phyloP scores from a whole-genome alignment of 2,329 filamentous ascomycete genomes.

The Alternaria metachromatica region DNA sequence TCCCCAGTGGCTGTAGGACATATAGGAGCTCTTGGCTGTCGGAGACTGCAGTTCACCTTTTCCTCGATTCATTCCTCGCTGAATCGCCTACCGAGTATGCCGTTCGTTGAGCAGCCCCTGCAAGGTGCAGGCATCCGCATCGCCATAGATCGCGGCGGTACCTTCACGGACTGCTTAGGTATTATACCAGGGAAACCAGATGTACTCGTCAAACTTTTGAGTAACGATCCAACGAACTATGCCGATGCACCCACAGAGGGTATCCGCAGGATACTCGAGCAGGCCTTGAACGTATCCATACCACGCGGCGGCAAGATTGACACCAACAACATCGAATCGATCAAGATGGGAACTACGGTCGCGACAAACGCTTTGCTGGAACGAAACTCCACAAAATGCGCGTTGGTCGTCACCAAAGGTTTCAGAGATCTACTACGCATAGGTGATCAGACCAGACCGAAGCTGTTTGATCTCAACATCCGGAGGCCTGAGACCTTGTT shows the following conservation, averaged over 20 bases:
- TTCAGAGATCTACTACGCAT: constrained; percentile 30
- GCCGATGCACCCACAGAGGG: constrained; percentile 43
- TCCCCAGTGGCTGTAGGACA: not conserved
- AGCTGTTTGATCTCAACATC: constrained; percentile 35
- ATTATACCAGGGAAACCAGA: constrained; percentile 28
- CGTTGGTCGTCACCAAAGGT: constrained; percentile 28
- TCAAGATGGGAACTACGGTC: constrained; percentile 32
- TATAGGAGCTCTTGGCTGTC: not conserved
- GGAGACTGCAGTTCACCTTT: not conserved
- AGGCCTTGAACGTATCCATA: constrained; percentile 18
- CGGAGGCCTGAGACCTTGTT: constrained; percentile 26
- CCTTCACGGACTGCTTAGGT: constrained; percentile 37
- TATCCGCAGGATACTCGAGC: constrained; percentile 39
- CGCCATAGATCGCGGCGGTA: constrained; percentile 36
- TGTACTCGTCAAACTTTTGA: constrained; percentile 40
- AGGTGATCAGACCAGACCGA: constrained; percentile 33
- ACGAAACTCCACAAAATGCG: constrained; percentile 16
- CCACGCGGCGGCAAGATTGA: constrained; percentile 31
- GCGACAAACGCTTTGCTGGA: constrained; percentile 35
- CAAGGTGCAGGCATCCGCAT: constrained; percentile 19
- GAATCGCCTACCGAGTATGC: not conserved
- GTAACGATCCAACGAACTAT: constrained; percentile 39
- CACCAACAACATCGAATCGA: constrained; percentile 22
- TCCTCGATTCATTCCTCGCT: not conserved
- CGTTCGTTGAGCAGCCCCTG: constrained; percentile 13